Percentiles rank a stretch among this genome's conserved stretches.
Evolutionary conservation across 345 rosid genomes (phyloP).

Genomic region (Theobroma cacao): DNA sequence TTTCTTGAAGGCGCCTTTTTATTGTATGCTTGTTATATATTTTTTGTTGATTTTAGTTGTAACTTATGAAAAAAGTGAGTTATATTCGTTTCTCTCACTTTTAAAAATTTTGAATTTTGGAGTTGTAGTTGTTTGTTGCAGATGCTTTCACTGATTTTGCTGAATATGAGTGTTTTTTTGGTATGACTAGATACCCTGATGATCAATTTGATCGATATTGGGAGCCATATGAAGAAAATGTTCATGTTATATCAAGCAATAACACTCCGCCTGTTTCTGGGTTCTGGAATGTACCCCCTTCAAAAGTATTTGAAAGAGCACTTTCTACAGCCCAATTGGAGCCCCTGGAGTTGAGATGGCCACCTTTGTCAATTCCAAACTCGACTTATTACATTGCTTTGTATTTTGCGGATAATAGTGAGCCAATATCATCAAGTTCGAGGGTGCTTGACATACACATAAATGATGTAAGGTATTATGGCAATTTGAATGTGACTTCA

Average conservation of each 20-base stretch:
- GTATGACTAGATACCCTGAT: slow-evolving; percentile 62
- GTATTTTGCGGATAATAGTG: slow-evolving; percentile 67
- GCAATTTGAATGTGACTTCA: slow-evolving; percentile 53
- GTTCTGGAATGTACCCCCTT: slow-evolving; percentile 91
- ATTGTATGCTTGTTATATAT: not conserved
- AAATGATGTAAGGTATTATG: slow-evolving; percentile 57
- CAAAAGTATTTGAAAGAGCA: slow-evolving; percentile 67
- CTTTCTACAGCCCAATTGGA: slow-evolving; percentile 36
- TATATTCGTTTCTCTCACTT: not conserved
- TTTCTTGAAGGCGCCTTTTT: not conserved
- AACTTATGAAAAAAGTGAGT: not conserved
- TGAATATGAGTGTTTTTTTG: not conserved
- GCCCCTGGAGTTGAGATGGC: slow-evolving; percentile 70
- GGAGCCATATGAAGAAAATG: slow-evolving; percentile 53
- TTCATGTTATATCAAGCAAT: slow-evolving; percentile 36
- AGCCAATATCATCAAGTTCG: slow-evolving; percentile 28
- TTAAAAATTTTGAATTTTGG: not conserved
- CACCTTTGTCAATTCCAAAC: slow-evolving; percentile 40
- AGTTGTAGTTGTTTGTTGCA: not conserved
- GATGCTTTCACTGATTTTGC: not conserved
- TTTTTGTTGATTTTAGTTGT: not conserved
- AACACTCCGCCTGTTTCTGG: slow-evolving; percentile 57
- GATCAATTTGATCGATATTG: slow-evolving; percentile 77
- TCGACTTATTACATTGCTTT: slow-evolving; percentile 65
- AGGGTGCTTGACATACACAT: slow-evolving; percentile 55